Conservation (phyloP, 345 rosid species). For the Murraya paniculata region DNA sequence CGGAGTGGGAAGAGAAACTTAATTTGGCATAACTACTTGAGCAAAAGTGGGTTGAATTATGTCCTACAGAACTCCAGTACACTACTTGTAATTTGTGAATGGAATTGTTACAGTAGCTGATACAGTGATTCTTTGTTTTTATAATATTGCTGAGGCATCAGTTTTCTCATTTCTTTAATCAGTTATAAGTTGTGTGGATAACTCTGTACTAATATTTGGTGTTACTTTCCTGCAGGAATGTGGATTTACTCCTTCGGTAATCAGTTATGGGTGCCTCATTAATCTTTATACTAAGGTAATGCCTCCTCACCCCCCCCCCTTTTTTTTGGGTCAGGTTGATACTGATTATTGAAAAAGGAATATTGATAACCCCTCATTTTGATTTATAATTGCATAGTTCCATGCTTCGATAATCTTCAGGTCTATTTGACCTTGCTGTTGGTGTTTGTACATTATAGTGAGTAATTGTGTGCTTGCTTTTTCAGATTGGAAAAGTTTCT, state of each 20-base stretch:
- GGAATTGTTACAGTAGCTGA: background rate
- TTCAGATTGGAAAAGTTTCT: slow-evolving; percentile 78
- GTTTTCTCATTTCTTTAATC: background rate
- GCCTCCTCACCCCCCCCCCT: no score
- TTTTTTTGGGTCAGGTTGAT: no score
- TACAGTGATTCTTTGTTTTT: background rate
- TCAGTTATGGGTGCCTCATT: slow-evolving; percentile 90
- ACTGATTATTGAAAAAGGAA: background rate
- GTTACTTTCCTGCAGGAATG: slow-evolving; percentile 57
- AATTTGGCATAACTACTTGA: background rate
- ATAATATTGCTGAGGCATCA: background rate
- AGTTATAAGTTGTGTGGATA: background rate
- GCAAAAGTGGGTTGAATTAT: background rate
- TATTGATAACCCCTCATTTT: background rate
- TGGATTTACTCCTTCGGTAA: slow-evolving; percentile 80
- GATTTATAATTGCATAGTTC: background rate
- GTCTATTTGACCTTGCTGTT: background rate
- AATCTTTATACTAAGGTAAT: slow-evolving; percentile 81
- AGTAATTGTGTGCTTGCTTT: slow-evolving; percentile 10
- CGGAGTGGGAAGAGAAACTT: background rate
- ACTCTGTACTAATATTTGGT: slow-evolving; percentile 4
- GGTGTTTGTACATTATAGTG: background rate
- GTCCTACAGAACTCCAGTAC: background rate
- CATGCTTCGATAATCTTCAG: background rate
- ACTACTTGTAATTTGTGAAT: background rate